Base-by-base conservation (phyloP, 345 rosid genomes). In the Aquilaria malaccensis region DNA sequence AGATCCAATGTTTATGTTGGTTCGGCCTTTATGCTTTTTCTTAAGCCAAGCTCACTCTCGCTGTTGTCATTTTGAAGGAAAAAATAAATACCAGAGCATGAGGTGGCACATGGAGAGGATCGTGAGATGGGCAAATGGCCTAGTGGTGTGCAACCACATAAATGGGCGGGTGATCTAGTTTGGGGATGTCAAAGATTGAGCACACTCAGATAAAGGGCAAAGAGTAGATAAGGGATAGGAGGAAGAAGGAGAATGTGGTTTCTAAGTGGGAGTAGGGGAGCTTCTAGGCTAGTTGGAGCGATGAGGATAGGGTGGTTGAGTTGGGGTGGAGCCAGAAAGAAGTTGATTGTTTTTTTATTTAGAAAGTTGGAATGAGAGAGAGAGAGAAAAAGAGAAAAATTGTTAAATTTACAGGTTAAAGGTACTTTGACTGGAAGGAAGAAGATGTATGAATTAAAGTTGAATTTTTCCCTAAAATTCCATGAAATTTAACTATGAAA, bases 1-100 rank as follows among this genome's bases (percentile, higher is more conserved):
- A 73, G 67, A 58, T 58, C 69, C 32, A 71, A 71, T 22, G 32
- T 74, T 53, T 77, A 77, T 45, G 91, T 85, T 29, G 91, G 91
- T 13, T 79, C 91, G 13, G 84, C 84, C 2, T 82, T 72, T 41
- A 61, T 69, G 3, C 70, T 80, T 4, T 85, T 87, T 22, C 87
- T 87, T 43, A 74, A 74, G 12, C 91, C 91, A 49, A 85, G 91
- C 56, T 80, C 85, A 12, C 69, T 85, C 10, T 87, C 87, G 41
- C 52, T 85, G 37, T 87, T 85, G 15, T 78, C 85, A 1, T 85
- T 85, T 64, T 76, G 82, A 12, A 80, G 73, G 76, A 81, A 73
- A 59, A 76, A 72, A 63, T 63, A 70, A 15, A 59, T 51, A 5
- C 53, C 76, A 6, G 52, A 78, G 13, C 83, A 82, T 62, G 85